These are phyloP conservation scores for Canavalia ensiformis DNA, from an alignment of 306 rosid species.

Conservation along the genomic window DNA sequence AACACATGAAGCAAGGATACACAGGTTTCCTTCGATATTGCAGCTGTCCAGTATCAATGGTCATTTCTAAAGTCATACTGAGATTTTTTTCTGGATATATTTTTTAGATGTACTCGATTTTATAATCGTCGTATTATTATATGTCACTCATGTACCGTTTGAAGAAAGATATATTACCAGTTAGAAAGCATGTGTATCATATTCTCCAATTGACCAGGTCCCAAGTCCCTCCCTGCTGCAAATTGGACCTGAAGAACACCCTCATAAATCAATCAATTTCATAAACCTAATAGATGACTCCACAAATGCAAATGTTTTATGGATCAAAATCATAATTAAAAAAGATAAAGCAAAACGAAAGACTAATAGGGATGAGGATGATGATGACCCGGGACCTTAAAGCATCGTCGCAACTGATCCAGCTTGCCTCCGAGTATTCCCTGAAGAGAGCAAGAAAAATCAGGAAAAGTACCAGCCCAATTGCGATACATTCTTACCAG, in stretches of 20 bases:
- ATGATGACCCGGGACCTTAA: conserved; percentile 70
- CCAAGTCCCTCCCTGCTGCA: conserved; percentile 97
- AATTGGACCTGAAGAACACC: conserved; percentile 83
- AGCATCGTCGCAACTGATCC: conserved; percentile 92
- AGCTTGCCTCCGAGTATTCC: conserved; percentile 96
- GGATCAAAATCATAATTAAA: too few species aligned
- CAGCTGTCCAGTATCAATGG: neutral
- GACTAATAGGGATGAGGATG: conserved; percentile 15
- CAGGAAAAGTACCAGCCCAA: conserved; percentile 13
- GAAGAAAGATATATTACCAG: conserved; percentile 63
- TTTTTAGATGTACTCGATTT: neutral
- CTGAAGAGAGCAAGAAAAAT: conserved; percentile 50
- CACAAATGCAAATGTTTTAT: too few species aligned
- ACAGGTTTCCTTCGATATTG: too few species aligned
- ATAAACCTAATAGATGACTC: neutral
- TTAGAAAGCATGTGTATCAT: conserved; percentile 86
- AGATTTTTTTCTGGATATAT: neutral
- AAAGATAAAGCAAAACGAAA: neutral
- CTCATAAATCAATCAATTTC: conserved; percentile 38
- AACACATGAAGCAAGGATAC: too few species aligned
- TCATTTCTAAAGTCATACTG: neutral
- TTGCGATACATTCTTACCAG: neutral
- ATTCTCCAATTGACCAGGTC: conserved; percentile 86
- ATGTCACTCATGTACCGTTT: conserved; percentile 14
- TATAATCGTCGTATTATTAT: conserved; percentile 13